A percentile compares a stretch with the other conserved stretches of the same genome.
Conservation (phyloP, 108 stramenopile genomes). For the Epithemia pelagica region DNA sequence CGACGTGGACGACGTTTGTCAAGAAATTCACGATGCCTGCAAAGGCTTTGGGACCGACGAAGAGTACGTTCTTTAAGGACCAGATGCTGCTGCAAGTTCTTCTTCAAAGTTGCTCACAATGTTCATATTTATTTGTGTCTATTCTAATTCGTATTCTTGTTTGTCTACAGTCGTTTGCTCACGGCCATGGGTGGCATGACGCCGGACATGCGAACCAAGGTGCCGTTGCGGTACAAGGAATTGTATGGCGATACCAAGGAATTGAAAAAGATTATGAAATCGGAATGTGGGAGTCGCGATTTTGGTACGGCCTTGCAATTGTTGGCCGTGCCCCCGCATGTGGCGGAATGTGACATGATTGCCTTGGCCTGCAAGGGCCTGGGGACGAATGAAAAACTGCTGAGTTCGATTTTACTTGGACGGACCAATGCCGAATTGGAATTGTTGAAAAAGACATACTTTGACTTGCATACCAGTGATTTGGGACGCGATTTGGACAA, state of each 20-base stretch:
- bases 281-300: conserved; percentile 40
- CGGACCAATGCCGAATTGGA: conserved; percentile 54
- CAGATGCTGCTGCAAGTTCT: no score
- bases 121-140: background rate
- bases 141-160: background rate
- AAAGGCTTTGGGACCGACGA: conserved; percentile 32
- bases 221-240: conserved; percentile 43
- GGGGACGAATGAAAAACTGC: conserved; percentile 39
- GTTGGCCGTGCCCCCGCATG: conserved; percentile 34
- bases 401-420: conserved; percentile 49
- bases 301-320: conserved; percentile 47
- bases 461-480: conserved; percentile 49
- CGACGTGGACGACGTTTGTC: conserved; percentile 31
- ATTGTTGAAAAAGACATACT: conserved; percentile 59
- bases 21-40: conserved; percentile 19
- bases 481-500: conserved; percentile 23
- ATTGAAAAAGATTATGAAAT: conserved; percentile 48
- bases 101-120: background rate
- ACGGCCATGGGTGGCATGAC: conserved; percentile 26
- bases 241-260: conserved; percentile 22
- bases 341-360: conserved; percentile 52
- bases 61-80: conserved; percentile 1
- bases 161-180: conserved; percentile 16
- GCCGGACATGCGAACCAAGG: conserved; percentile 29
- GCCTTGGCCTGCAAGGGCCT: conserved; percentile 43